Base-by-base conservation (phyloP, 2,329 filamentous ascomycete species). In the Diplodia sapinea region DNA sequence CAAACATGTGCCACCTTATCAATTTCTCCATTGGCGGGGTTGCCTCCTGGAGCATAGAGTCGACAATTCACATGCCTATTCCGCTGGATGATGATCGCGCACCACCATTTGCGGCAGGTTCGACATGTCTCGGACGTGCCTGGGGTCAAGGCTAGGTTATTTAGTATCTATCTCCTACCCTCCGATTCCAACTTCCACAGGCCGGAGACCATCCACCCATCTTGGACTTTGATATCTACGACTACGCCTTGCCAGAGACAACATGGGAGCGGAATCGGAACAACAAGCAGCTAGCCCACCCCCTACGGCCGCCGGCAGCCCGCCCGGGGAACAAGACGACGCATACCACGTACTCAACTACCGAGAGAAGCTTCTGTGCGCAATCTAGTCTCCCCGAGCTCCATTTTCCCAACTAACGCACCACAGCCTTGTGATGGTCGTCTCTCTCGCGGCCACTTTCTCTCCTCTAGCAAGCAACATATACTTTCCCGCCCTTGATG, bases 401-500 rank as follows among this genome's bases (percentile, higher is more conserved):
- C 11, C 17, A 6, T 2, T 3, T 31, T 2, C 29, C 29, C 29
- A 8, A 11, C 38, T 57, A 20, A 57, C 55, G 15, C 4, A 9
- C 3, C 9, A 33, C 17, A 56, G 63, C 4, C 26, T 65, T 49
- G 63, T 65, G 11, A 31, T 65, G 8, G 51, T 65, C 38, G 63
- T 56, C 17, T 65, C 63, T 56, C 51, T 66, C 31, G 64, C 64
- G 2, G 64, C 64, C 17, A 50, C 54, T n/a, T 66, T 57, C 9
- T 66, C 64, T 3, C 64, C 64, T 26, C 20, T 66, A 1, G 54
- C 64, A 3, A 59, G 52, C 40, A 66, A 66, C 40, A 66, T 66
- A 13, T 66, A 66, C 29, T 66, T 66, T 17, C 64, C 64, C 7
- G 52, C 64, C 4, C 64, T 66, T 3, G 52, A 57, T 31, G 54